Percentiles rank a stretch among this genome's conserved stretches.
Evolutionary conservation across 495 filamentous ascomycete genomes (phyloP).

Genomic region (Annulohypoxylon stygium): DNA sequence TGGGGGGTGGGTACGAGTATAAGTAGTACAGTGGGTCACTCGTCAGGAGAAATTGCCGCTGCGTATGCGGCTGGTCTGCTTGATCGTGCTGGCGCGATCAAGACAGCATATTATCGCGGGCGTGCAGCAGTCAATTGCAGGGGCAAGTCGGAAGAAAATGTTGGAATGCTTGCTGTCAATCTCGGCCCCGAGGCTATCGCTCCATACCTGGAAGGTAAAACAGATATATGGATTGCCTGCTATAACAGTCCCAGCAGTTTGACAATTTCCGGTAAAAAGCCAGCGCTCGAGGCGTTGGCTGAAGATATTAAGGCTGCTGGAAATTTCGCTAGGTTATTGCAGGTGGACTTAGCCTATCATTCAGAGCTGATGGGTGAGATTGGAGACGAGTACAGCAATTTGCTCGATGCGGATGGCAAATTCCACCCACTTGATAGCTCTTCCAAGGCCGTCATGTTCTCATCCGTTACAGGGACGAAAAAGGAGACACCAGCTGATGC

Average conservation of each 20-base stretch:
- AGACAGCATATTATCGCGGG: constrained; percentile 65
- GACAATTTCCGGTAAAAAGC: constrained; percentile 67
- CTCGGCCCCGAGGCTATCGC: constrained; percentile 49
- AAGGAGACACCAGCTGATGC: constrained; percentile 16
- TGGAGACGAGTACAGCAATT: constrained; percentile 52
- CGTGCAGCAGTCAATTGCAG: constrained; percentile 23
- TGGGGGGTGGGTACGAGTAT: constrained; percentile 55
- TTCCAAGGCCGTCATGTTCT: constrained; percentile 51
- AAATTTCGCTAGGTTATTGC: constrained; percentile 64
- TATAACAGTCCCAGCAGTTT: constrained; percentile 68
- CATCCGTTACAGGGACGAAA: constrained; percentile 48
- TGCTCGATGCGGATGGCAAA: background rate
- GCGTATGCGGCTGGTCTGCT: constrained; percentile 58
- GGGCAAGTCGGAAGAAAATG: constrained; percentile 12
- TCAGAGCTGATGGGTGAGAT: constrained; percentile 70
- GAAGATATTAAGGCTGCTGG: constrained; percentile 56
- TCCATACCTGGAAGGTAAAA: constrained; percentile 46
- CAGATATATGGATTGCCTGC: constrained; percentile 53
- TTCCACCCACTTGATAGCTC: background rate
- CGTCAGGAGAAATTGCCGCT: constrained; percentile 69
- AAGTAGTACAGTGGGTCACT: constrained; percentile 67
- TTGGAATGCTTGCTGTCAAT: constrained; percentile 67
- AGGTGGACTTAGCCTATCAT: constrained; percentile 72
- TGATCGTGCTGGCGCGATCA: constrained; percentile 56
- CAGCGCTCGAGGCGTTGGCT: constrained; percentile 59